phyloP scores from a whole-genome alignment of 1,284 basidiomycete species.

The Ganoderma lingzhi region DNA sequence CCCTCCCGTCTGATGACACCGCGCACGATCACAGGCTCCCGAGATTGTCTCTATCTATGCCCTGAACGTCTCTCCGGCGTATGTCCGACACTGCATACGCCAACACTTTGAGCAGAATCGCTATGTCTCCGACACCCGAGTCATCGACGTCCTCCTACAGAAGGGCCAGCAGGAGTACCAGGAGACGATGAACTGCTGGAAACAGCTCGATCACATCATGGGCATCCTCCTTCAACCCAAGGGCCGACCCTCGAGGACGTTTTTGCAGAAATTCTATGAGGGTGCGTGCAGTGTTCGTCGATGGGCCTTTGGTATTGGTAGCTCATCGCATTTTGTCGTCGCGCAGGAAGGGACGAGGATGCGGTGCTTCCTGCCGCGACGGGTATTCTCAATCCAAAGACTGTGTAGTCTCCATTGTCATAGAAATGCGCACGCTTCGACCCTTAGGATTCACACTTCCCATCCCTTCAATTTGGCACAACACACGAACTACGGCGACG shows the following conservation, averaged over 20 bases:
- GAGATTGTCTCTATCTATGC: slow-evolving; percentile 90
- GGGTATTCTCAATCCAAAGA: slow-evolving; percentile 40
- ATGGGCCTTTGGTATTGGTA: background rate
- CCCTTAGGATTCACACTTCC: no score
- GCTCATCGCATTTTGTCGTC: background rate
- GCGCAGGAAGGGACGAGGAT: slow-evolving; percentile 62
- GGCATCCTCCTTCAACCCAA: slow-evolving; percentile 66
- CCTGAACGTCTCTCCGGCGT: slow-evolving; percentile 84
- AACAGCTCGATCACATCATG: slow-evolving; percentile 81
- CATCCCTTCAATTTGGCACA: no score
- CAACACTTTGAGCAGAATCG: slow-evolving; percentile 90
- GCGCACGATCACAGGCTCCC: slow-evolving; percentile 81
- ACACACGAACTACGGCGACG: background rate
- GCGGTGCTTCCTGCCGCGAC: slow-evolving; percentile 60
- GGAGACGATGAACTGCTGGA: slow-evolving; percentile 96
- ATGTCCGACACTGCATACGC: slow-evolving; percentile 86
- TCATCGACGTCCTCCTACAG: slow-evolving; percentile 89
- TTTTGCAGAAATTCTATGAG: slow-evolving; percentile 88
- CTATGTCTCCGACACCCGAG: slow-evolving; percentile 82
- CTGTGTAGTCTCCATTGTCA: slow-evolving; percentile 11
- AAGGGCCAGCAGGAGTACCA: slow-evolving; percentile 93
- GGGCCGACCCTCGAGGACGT: slow-evolving; percentile 66
- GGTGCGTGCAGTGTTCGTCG: slow-evolving; percentile 54
- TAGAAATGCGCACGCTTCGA: background rate
- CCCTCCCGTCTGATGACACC: background rate